Percentiles rank a stretch among this genome's conserved stretches.
These are phyloP conservation scores for Fusarium sp. DNA, from an alignment of 2,329 filamentous ascomycete species.

Conservation along the genomic window DNA sequence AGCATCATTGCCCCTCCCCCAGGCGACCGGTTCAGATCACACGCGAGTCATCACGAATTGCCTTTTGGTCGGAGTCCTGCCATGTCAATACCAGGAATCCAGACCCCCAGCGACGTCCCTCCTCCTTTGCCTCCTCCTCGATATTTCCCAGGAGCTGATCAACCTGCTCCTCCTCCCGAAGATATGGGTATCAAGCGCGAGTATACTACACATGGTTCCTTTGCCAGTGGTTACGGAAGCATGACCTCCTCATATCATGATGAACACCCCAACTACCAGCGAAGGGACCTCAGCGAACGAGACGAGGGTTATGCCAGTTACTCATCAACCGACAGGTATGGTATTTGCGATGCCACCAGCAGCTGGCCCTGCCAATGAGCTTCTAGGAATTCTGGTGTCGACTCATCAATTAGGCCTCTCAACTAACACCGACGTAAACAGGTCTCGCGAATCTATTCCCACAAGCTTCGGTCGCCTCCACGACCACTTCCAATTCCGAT, in stretches of 20 bases:
- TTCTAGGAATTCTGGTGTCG: not conserved
- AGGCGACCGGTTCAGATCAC: conserved; percentile 45
- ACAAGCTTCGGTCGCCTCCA: conserved; percentile 63
- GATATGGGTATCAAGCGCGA: conserved; percentile 49
- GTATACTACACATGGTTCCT: conserved; percentile 44
- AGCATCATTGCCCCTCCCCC: conserved; percentile 51
- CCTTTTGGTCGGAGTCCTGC: conserved; percentile 52
- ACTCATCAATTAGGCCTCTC: not conserved
- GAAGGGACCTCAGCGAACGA: conserved; percentile 47
- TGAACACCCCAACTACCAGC: conserved; percentile 50
- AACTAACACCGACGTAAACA: conserved; percentile 36
- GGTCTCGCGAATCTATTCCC: conserved; percentile 57
- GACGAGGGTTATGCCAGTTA: conserved; percentile 61
- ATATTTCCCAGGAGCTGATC: conserved; percentile 51
- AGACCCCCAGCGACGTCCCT: conserved; percentile 51
- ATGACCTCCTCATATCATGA: conserved; percentile 51
- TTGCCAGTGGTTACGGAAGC: conserved; percentile 56
- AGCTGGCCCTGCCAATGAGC: conserved; percentile 6
- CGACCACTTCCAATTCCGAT: conserved; percentile 61
- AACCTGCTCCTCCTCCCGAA: conserved; percentile 44
- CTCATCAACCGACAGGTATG: conserved; percentile 55
- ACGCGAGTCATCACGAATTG: conserved; percentile 46
- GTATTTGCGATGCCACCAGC: not conserved
- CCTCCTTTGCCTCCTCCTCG: conserved; percentile 62
- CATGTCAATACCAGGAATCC: conserved; percentile 58